A percentile compares a stretch with the other conserved stretches of the same genome.
phyloP scores from a whole-genome alignment of 1,284 basidiomycete genomes.

The Porphyrellus sp. region DNA sequence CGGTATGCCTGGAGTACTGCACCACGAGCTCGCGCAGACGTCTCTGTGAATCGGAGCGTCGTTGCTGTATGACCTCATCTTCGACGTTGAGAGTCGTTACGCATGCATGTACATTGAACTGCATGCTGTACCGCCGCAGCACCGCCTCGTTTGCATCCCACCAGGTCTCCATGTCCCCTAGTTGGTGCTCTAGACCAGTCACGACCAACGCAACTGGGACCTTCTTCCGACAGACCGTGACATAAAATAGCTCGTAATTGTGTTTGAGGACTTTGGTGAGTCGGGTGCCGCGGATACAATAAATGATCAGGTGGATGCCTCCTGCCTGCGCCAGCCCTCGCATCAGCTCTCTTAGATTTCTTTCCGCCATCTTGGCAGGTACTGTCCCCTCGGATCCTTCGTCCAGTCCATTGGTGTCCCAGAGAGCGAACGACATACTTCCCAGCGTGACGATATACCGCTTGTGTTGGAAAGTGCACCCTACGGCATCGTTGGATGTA shows the following conservation, averaged over 20 bases:
- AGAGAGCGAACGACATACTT: background rate
- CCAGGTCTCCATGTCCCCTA: slow-evolving; percentile 2
- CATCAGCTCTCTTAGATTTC: slow-evolving; percentile 5
- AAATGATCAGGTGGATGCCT: slow-evolving; percentile 35
- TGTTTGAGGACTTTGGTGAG: slow-evolving; percentile 13
- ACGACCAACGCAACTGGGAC: slow-evolving; percentile 24
- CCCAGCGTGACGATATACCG: background rate
- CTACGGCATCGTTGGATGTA: slow-evolving; percentile 2
- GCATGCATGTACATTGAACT: slow-evolving; percentile 4
- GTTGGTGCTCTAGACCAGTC: slow-evolving; percentile 10
- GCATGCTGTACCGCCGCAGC: background rate
- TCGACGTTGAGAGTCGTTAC: slow-evolving; percentile 3
- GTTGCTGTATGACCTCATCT: background rate
- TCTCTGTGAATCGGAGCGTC: slow-evolving; percentile 1
- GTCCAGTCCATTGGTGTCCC: slow-evolving; percentile 10
- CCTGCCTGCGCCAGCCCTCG: slow-evolving; percentile 1
- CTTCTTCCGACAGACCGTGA: slow-evolving; percentile 14
- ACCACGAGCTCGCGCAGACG: background rate
- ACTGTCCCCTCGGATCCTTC: slow-evolving; percentile 11
- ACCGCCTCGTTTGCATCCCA: background rate
- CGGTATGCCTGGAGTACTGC: background rate
- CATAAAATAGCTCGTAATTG: slow-evolving; percentile 24
- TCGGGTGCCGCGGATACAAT: slow-evolving; percentile 29
- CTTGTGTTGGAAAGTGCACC: slow-evolving; percentile 4
- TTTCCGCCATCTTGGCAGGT: slow-evolving; percentile 9